Evolutionary conservation across 2,329 filamentous ascomycete genomes (phyloP).

Genomic region (Fusarium xylarioides): DNA sequence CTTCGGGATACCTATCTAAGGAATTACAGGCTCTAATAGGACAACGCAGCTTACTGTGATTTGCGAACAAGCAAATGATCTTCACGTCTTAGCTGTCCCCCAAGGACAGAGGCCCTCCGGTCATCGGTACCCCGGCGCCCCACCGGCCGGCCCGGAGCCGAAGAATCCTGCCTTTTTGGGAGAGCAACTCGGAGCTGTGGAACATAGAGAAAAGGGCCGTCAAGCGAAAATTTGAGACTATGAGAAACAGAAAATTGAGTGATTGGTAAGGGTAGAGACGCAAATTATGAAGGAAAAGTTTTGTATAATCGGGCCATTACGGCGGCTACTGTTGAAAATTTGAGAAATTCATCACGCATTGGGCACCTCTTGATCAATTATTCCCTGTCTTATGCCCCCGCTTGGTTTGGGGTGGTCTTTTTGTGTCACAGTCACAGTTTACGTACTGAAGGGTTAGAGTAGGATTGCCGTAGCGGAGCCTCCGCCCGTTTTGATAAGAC

Average conservation of each 20-base stretch:
- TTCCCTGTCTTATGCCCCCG: slow-evolving; percentile 28
- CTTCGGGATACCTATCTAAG: slow-evolving; percentile 31
- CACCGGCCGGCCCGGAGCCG: slow-evolving; percentile 29
- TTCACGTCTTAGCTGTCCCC: slow-evolving; percentile 9
- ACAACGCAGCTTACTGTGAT: slow-evolving; percentile 12
- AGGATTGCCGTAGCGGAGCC: slow-evolving; percentile 36
- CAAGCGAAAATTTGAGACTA: neutral
- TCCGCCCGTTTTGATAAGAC: slow-evolving; percentile 10
- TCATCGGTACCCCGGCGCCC: no score
- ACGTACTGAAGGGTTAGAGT: slow-evolving; percentile 5
- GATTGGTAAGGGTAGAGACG: neutral
- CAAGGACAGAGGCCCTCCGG: neutral
- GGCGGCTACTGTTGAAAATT: neutral
- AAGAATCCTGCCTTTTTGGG: slow-evolving; percentile 14
- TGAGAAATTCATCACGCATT: slow-evolving; percentile 18
- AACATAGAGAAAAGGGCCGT: slow-evolving; percentile 9
- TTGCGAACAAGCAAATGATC: slow-evolving; percentile 25
- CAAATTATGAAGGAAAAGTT: neutral
- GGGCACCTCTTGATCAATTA: slow-evolving; percentile 4
- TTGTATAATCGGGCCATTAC: slow-evolving; percentile 27
- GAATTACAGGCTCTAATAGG: slow-evolving; percentile 4
- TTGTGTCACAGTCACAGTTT: slow-evolving; percentile 20
- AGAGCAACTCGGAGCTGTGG: slow-evolving; percentile 15
- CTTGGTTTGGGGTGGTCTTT: slow-evolving; percentile 11
- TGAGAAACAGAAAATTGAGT: neutral